phyloP scores from a whole-genome alignment of 2,329 filamentous ascomycete species.

The Pseudocercospora cruenta region DNA sequence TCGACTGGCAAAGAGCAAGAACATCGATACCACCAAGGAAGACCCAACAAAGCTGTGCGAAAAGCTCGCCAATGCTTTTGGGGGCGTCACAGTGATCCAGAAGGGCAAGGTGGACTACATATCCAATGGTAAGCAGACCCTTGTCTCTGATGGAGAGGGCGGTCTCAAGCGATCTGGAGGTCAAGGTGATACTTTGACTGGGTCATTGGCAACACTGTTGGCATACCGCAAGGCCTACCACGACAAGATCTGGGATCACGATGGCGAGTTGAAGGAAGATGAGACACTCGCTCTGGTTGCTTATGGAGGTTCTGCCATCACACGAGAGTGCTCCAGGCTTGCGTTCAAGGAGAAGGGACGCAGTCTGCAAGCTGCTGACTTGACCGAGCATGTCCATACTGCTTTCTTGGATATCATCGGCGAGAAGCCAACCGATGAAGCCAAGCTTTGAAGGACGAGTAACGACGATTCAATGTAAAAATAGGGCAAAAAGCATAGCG shows the following conservation, averaged over 20 bases:
- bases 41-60: constrained; percentile 62
- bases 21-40: constrained; percentile 60
- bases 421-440: constrained; percentile 51
- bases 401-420: constrained; percentile 83
- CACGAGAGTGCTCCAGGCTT: constrained; percentile 83
- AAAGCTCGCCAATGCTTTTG: constrained; percentile 74
- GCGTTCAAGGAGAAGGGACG: constrained; percentile 86
- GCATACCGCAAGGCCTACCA: constrained; percentile 88
- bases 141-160: constrained; percentile 75
- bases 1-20: constrained; percentile 74
- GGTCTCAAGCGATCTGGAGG: constrained; percentile 89
- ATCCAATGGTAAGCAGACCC: constrained; percentile 75
- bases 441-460: constrained; percentile 21
- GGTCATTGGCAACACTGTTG: constrained; percentile 82
- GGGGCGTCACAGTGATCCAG: constrained; percentile 87
- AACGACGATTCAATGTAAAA: neutral
- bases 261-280: constrained; percentile 56
- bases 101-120: constrained; percentile 85
- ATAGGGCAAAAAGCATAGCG: constrained; percentile 18
- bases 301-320: constrained; percentile 84
- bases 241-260: constrained; percentile 74
- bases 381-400: constrained; percentile 85
- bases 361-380: constrained; percentile 86
- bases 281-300: constrained; percentile 75
- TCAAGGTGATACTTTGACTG: constrained; percentile 93